Evolutionary conservation across 2,329 filamentous ascomycete species (phyloP).

Genomic region (Teratosphaeria gauchensis): DNA sequence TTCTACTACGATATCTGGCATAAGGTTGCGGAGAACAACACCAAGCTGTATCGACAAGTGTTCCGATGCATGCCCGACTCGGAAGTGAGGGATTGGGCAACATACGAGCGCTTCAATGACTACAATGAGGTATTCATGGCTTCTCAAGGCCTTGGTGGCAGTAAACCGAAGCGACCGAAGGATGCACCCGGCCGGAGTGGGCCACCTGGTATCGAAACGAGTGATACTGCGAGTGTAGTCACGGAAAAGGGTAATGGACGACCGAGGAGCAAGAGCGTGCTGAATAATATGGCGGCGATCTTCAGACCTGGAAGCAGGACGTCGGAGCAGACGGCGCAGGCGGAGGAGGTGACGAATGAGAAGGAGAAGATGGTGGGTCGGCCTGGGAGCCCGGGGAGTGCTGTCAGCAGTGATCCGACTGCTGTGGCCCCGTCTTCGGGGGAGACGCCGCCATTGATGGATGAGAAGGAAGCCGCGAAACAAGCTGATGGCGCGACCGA

Average conservation of each 20-base stretch:
- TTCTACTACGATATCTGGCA: constrained; percentile 90
- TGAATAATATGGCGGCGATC: constrained; percentile 25
- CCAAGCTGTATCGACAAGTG: constrained; percentile 82
- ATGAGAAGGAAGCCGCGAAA: constrained; percentile 19
- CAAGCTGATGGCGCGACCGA: constrained; percentile 10
- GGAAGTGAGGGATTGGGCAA: constrained; percentile 84
- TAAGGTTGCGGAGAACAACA: constrained; percentile 83
- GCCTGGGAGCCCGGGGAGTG: constrained; percentile 16
- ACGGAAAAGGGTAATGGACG: neutral
- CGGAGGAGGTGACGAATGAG: constrained; percentile 6
- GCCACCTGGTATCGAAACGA: constrained; percentile 34
- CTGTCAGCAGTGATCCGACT: constrained; percentile 17
- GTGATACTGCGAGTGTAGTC: constrained; percentile 8
- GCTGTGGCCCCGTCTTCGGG: constrained; percentile 18
- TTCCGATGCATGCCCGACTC: constrained; percentile 97
- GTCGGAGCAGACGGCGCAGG: constrained; percentile 9
- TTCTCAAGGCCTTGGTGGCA: constrained; percentile 47
- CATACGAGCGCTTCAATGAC: constrained; percentile 74
- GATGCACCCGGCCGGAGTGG: constrained; percentile 40
- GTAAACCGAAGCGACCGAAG: constrained; percentile 39
- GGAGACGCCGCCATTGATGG: constrained; percentile 12
- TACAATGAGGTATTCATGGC: constrained; percentile 72
- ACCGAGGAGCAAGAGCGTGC: constrained; percentile 12
- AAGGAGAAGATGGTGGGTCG: constrained; percentile 13
- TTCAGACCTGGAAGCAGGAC: constrained; percentile 22